Evolutionary conservation across 2,329 filamentous ascomycete genomes (phyloP), one percentile per base, ranked within the genome.

Genomic region (Sporothrix protearum): DNA sequence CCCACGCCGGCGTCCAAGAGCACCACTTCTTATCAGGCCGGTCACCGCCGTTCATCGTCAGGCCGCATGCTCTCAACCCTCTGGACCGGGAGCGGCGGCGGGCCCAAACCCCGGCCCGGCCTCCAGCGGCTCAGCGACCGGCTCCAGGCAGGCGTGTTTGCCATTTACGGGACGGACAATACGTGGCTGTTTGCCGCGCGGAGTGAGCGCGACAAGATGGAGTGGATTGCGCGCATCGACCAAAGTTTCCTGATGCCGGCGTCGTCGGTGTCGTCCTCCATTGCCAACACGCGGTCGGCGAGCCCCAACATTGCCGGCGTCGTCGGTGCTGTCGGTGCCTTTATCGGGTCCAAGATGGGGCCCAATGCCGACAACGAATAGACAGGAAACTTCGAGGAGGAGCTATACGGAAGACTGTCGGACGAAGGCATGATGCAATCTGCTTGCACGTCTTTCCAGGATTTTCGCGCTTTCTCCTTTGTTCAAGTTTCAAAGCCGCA

Each of bases 171-270:
- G 55, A 92, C 91, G 73, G 92, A 96, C 80, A 97, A 97, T 80
- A 97, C 94, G 42, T 99, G 94, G 87, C 85, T 99, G 53, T 98
- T 99, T 80, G 93, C 94, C 16, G 92, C 94, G 30, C 87, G 94
- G 72, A 95, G 89, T 77, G 95, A 97, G 82, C 87, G 90, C 66
- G 94, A 97, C 80, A 97, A 97, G 84, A 91, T 94, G 76, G 96
- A 98, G 80, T 99, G 96, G 96, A 97, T 99, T 76, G 87, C 96
- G 80, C 91, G 92, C 77, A 93, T 99, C 76, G 96, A 99, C 81
- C 92, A 97, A 83, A 92, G 91, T 68, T 88, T 86, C 75, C 80
- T 86, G 72, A 22, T 66, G 72, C 42, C 71, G 53, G 14, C 67
- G 53, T 69, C 72, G 19, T 69, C 73, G 39, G 42, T 63, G 25